Base-by-base conservation (phyloP, 106 monocot genomes). In the Dendrobium catenatum region DNA sequence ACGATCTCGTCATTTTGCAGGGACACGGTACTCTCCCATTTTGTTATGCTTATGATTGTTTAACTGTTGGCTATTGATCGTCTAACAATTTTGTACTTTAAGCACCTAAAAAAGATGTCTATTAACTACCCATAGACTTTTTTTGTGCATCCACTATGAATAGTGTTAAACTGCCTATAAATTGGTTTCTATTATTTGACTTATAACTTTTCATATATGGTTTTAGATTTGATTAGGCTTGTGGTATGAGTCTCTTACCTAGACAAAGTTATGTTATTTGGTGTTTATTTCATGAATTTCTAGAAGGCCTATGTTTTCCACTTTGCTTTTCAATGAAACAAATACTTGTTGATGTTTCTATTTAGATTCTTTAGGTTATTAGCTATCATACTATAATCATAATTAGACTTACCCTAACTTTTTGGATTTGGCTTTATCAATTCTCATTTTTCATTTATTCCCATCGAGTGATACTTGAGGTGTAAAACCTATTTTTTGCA, bases 1-100 rank as follows among this genome's bases (percentile, higher is more conserved):
- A 82, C 86, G 97, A 47, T 98, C 97, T 87, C 92, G 97, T 22
- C 94, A 98, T 92, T 98, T 98, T 89, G 97, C 97, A 2, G 97
- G 97, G 41, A 98, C 97, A 85, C 94, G 97, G 97, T 98, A 94
- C 9, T 73, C 33, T 58, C 9, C 6, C 17, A 40, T 77, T 33
- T 78, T 37, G 15, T 56, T 55, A 78, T 43, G 19, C 1, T 11
- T 17, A 19, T 74, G 74, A 42, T 43, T 44, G 74, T 20, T 74
- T 15, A 74, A 74, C 43, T 74, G 19, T 74, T 37, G 33, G 20
- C 2, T 44, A 44, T 1, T 40, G 72, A 15, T 16, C 44, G 9
- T n/a, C 20, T 73, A 73, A 13, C 5, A 74, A 9, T 27, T 74
- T 74, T 43, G 1, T 7, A 10, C 29, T 42, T 18, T 40, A 73